Evolutionary conservation across 352 stramenopile genomes (phyloP).

Genomic region (Phytophthora vignae): DNA sequence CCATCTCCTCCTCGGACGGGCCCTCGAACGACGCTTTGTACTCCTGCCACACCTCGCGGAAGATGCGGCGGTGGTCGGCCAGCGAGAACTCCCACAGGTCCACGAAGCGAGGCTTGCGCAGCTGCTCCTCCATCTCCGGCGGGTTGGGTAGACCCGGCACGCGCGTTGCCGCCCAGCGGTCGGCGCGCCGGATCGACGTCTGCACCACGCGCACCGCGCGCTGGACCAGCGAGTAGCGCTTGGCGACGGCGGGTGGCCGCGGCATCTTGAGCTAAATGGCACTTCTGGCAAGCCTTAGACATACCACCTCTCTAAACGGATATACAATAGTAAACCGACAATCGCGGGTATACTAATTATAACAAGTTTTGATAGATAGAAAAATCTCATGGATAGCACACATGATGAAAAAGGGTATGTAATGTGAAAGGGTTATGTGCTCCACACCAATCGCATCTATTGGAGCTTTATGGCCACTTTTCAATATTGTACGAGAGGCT

Average conservation of each 20-base stretch:
- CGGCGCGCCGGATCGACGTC: constrained; percentile 57
- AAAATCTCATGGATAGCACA: not conserved
- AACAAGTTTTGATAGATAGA: not conserved
- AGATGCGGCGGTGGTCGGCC: constrained; percentile 69
- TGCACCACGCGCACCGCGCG: constrained; percentile 71
- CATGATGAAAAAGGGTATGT: not conserved
- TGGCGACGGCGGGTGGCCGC: constrained; percentile 24
- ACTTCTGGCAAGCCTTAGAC: not conserved
- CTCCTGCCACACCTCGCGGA: constrained; percentile 73
- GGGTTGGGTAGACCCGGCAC: constrained; percentile 81
- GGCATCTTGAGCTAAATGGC: constrained; percentile 17
- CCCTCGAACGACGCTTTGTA: constrained; percentile 73
- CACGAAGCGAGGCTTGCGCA: constrained; percentile 60
- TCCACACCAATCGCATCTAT: constrained; percentile 3
- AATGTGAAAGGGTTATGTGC: not conserved
- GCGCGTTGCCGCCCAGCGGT: constrained; percentile 61
- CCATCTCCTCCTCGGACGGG: constrained; percentile 61
- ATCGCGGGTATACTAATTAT: not conserved
- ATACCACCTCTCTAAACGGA: not conserved
- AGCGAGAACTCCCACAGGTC: constrained; percentile 86
- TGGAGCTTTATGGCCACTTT: constrained; percentile 10
- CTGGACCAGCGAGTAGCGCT: constrained; percentile 86
- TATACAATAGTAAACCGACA: not conserved
- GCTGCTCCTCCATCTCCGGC: constrained; percentile 56
- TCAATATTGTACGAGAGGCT: constrained; percentile 22